Percentiles rank a stretch among this genome's conserved stretches.
Conservation (phyloP, 2,329 filamentous ascomycete species). For the Aquanectria penicillioides region DNA sequence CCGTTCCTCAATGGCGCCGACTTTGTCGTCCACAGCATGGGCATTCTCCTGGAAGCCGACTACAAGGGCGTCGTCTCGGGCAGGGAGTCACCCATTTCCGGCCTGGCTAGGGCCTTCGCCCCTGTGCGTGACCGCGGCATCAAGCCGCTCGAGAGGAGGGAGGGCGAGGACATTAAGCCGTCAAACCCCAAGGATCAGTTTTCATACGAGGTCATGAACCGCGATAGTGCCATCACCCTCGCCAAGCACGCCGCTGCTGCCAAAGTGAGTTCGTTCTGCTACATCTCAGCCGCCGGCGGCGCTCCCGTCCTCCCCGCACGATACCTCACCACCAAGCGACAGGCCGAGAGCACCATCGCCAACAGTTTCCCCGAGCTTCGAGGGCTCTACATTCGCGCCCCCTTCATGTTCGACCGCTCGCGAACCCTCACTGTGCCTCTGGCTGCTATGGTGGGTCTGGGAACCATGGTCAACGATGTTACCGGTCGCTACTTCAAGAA, state of each 20-base stretch:
- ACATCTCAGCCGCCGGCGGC: conserved; percentile 88
- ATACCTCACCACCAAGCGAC: conserved; percentile 92
- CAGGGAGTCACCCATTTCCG: conserved; percentile 81
- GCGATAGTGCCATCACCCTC: conserved; percentile 85
- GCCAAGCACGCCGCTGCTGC: conserved; percentile 78
- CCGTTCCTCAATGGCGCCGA: conserved; percentile 79
- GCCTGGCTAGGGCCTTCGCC: conserved; percentile 82
- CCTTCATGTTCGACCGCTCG: conserved; percentile 89
- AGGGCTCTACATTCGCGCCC: conserved; percentile 83
- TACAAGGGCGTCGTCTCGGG: conserved; percentile 94
- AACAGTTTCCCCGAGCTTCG: conserved; percentile 79
- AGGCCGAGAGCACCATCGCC: conserved; percentile 83
- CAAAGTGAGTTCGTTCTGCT: conserved; percentile 78
- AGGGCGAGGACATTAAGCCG: conserved; percentile 69
- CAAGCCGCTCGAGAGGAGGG: conserved; percentile 74
- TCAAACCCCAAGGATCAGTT: conserved; percentile 78
- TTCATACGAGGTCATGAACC: conserved; percentile 98
- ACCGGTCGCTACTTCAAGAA: conserved; percentile 80
- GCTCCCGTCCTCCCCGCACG: conserved; percentile 84
- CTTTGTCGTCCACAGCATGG: conserved; percentile 93
- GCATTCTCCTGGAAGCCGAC: conserved; percentile 94
- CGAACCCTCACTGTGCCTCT: conserved; percentile 85
- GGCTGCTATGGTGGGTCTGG: conserved; percentile 79
- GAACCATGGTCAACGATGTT: conserved; percentile 79
- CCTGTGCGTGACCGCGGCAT: conserved; percentile 69